Evolutionary conservation across 2,329 filamentous ascomycete species (phyloP).

Genomic region (Thyridium curvatum): DNA sequence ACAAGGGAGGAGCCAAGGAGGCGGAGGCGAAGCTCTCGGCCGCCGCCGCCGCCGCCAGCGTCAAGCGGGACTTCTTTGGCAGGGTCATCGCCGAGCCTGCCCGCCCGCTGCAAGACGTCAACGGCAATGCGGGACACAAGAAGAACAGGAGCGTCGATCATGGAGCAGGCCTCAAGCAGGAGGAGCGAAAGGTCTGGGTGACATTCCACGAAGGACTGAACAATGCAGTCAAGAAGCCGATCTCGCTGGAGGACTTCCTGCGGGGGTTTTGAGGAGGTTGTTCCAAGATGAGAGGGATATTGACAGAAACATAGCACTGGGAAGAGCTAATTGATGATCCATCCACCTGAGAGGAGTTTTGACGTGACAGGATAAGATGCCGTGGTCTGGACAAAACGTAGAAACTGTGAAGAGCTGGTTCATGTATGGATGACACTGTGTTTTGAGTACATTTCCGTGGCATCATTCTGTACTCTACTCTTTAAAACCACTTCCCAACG

Average conservation of each 20-base stretch:
- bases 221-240: conserved; percentile 85
- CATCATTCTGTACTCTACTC: too few relatives aligned
- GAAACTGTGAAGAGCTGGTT: too few relatives aligned
- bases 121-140: conserved; percentile 1
- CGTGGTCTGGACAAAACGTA: too few relatives aligned
- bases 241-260: conserved; percentile 75
- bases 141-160: too few relatives aligned
- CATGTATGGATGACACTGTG: too few relatives aligned
- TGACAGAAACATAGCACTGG: too few relatives aligned
- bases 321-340: too few relatives aligned
- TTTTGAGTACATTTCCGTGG: too few relatives aligned
- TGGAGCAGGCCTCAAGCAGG: conserved; percentile 16
- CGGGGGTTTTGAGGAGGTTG: conserved; percentile 43
- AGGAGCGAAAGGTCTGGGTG: conserved; percentile 62
- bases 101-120: conserved; percentile 20
- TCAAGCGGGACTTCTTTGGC: conserved; percentile 84
- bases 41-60: conserved; percentile 25
- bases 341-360: too few relatives aligned
- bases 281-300: too few relatives aligned
- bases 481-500: too few relatives aligned
- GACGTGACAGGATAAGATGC: too few relatives aligned
- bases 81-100: conserved; percentile 48
- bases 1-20: conserved; percentile 22
- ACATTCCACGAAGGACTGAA: conserved; percentile 86
- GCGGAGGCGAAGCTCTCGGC: conserved; percentile 19